Base-by-base conservation (phyloP, 1,284 basidiomycete species). In the Pyrrhoderma noxium region DNA sequence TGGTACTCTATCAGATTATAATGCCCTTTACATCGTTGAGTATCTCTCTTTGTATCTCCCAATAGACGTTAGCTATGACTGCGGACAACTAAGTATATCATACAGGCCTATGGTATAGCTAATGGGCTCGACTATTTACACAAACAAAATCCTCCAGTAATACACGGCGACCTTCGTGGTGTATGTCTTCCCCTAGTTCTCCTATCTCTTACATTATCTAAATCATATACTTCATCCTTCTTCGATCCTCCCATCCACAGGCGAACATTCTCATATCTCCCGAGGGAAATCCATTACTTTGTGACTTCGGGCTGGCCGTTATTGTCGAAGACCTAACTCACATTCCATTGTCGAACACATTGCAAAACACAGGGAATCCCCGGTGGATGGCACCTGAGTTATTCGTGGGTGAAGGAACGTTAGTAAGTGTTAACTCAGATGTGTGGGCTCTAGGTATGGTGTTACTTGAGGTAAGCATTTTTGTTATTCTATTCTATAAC, bases 351-450 rank as follows among this genome's bases (percentile, higher is more conserved):
- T 55, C 54, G 4, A 44, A 49, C n/a, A 18, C 41, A 9, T 34
- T 55, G 8, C 45, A 55, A 34, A 41, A 40, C n/a, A 43, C 40
- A 2, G 55, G 57, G 11, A 58, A 51, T 36, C 47, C 55, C 11
- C 57, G 57, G 14, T 58, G 56, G 49, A 58, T 58, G 55, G 44
- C 57, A 7, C 57, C 57, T 2, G 57, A 58, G 40, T 48, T 58
- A n/a, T 45, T 57, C 18, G 14, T 53, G n/a, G 46, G 47, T 13
- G 47, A 56, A 18, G 27, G 27, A 5, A 34, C 43, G 7, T 39
- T 43, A 4, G 44, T 48, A 7, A 53, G 47, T 18, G 8, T 27
- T 23, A 37, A 31, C 21, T 51, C 53, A 14, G 56, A 57, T 43
- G 48, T 57, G 5, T 57, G 45, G 40, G 46, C 56, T 8, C 43